These are phyloP conservation scores for Candida tetrigidarum DNA, from an alignment of 1,139 yeast species.

Conservation along the genomic window DNA sequence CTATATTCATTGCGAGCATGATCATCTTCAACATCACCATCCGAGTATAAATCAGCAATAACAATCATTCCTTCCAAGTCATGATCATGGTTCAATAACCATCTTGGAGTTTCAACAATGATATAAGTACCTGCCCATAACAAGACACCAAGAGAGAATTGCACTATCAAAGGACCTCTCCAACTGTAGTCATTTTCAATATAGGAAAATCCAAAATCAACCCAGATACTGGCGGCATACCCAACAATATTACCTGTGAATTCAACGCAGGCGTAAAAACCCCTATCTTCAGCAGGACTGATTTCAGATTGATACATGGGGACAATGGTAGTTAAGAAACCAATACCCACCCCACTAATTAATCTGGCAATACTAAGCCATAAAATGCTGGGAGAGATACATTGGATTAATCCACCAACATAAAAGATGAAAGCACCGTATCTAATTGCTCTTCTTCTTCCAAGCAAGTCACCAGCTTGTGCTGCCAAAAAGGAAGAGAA, in stretches of 20 bases:
- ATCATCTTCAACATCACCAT: constrained; percentile 58
- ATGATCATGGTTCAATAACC: constrained; percentile 87
- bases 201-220: constrained; percentile 78
- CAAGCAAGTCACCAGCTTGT: constrained; percentile 75
- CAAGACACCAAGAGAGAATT: constrained; percentile 73
- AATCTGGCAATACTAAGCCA: constrained; percentile 73
- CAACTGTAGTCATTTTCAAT: constrained; percentile 61
- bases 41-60: constrained; percentile 49
- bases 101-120: constrained; percentile 87
- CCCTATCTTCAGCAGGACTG: constrained; percentile 87
- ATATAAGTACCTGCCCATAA: constrained; percentile 73
- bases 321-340: constrained; percentile 89
- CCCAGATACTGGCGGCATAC: constrained; percentile 88
- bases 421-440: constrained; percentile 83
- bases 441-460: constrained; percentile 79
- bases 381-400: constrained; percentile 47
- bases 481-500: constrained; percentile 80
- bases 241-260: constrained; percentile 92
- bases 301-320: constrained; percentile 94
- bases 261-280: constrained; percentile 88
- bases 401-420: constrained; percentile 79
- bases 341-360: constrained; percentile 87
- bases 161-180: constrained; percentile 80
- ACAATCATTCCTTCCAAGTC: constrained; percentile 79
- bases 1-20: constrained; percentile 63